phyloP scores from a whole-genome alignment of 148 eudicot genomes.

The Vaccinium corymbosum region DNA sequence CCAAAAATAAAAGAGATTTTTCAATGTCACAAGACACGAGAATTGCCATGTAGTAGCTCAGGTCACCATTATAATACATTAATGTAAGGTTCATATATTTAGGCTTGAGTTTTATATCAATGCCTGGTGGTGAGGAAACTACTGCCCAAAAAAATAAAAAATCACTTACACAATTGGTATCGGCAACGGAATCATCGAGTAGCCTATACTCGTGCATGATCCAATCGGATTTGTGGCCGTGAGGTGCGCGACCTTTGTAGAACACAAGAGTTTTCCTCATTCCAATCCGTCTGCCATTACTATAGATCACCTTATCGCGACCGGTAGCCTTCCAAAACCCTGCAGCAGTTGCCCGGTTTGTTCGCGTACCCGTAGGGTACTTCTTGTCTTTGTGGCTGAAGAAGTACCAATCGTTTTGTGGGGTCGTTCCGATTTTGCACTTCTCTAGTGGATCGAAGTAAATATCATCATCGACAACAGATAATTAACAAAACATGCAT shows the following conservation, averaged over 20 bases:
- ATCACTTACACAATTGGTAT: not conserved
- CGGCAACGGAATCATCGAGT: not conserved
- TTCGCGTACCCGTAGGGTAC: conserved; percentile 27
- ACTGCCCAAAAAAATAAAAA: not conserved
- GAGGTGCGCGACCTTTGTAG: conserved; percentile 27
- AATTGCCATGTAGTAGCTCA: too few species aligned
- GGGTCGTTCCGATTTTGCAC: conserved; percentile 24
- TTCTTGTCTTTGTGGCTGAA: conserved; percentile 36
- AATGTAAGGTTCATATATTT: too few species aligned
- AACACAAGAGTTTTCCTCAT: conserved; percentile 29
- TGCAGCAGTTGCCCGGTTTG: conserved; percentile 23
- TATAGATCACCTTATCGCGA: conserved; percentile 20
- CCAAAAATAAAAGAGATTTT: not conserved
- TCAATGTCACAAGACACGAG: too few species aligned
- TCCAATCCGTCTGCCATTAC: conserved; percentile 14
- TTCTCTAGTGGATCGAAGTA: conserved; percentile 3
- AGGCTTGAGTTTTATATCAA: too few species aligned
- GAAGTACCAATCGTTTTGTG: conserved; percentile 34
- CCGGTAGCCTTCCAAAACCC: conserved; percentile 30
- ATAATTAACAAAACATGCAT: not conserved
- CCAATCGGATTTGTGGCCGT: conserved; percentile 24
- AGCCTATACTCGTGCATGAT: conserved; percentile 27
- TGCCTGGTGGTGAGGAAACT: not conserved
- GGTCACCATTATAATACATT: not conserved
- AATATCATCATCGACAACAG: not conserved